Percentiles rank a stretch among this genome's conserved stretches.
These are phyloP conservation scores for Climacium dendroides DNA, from an alignment of 225 moss, liverwort and hornwort species.

Conservation along the genomic window DNA sequence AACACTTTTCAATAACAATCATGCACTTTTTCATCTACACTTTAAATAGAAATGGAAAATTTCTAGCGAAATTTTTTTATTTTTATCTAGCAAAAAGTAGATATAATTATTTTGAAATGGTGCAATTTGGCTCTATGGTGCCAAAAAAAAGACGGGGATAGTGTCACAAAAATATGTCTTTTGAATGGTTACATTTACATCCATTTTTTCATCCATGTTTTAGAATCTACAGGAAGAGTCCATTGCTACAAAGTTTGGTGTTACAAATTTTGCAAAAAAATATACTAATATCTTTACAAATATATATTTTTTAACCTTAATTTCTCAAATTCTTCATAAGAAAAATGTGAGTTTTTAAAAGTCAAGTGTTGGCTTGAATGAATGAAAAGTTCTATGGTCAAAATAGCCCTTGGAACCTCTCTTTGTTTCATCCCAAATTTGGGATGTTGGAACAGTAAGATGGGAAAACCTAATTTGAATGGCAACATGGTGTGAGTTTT, in stretches of 20 bases:
- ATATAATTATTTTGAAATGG: no score
- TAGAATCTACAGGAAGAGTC: fast-evolving
- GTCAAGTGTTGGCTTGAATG: not conserved
- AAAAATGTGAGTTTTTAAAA: not conserved
- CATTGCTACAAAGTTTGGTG: not conserved
- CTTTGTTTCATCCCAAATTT: fast-evolving
- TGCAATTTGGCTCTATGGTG: no score
- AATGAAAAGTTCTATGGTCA: not conserved
- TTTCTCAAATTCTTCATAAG: not conserved
- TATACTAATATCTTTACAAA: not conserved
- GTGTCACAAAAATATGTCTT: not conserved
- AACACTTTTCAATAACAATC: no score
- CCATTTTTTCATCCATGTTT: fast-evolving
- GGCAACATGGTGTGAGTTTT: not conserved
- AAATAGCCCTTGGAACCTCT: not conserved
- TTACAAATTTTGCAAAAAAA: not conserved
- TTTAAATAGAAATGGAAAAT: no score
- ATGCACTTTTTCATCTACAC: no score
- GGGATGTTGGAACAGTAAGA: fast-evolving
- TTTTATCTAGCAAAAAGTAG: no score
- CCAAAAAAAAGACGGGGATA: no score
- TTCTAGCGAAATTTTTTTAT: no score
- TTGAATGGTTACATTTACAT: fast-evolving
- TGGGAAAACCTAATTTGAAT: not conserved
- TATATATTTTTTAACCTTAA: fast-evolving